phyloP scores from a whole-genome alignment of 129 eudicot genomes.

The Flaveria bidentis region DNA sequence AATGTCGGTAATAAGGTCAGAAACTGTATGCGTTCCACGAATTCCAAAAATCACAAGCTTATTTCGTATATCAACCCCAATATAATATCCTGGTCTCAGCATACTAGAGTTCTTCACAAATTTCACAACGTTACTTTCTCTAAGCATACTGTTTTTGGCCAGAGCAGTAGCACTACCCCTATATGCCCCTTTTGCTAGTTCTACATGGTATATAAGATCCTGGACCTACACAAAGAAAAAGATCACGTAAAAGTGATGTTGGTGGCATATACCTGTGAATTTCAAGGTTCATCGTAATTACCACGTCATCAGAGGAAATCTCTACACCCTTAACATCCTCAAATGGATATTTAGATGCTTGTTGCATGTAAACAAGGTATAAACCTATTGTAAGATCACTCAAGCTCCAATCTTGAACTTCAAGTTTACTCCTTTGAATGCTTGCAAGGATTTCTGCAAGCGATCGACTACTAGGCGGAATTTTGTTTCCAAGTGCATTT shows the following conservation, averaged over 20 bases:
- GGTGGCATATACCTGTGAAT: neutral
- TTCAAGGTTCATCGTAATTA: constrained; percentile 36
- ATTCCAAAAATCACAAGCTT: constrained; percentile 89
- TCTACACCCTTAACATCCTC: constrained; percentile 79
- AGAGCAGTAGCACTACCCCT: constrained; percentile 61
- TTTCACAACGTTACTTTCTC: constrained; percentile 80
- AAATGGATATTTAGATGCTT: constrained; percentile 66
- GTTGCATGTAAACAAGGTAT: constrained; percentile 87
- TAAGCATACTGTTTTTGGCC: constrained; percentile 86
- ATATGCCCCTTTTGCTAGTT: constrained; percentile 84
- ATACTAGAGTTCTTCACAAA: constrained; percentile 73
- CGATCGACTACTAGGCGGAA: constrained; percentile 67
- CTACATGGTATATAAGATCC: constrained; percentile 86
- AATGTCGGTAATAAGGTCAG: constrained; percentile 82
- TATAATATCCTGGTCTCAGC: constrained; percentile 85
- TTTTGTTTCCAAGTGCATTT: constrained; percentile 44
- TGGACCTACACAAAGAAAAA: constrained; percentile 49
- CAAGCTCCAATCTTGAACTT: constrained; percentile 91
- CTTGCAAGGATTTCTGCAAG: constrained; percentile 79
- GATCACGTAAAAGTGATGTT: neutral
- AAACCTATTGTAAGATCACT: constrained; percentile 95
- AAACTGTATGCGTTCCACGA: constrained; percentile 91
- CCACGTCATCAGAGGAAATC: constrained; percentile 69
- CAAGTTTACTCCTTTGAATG: constrained; percentile 82
- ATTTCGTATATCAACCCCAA: constrained; percentile 73